Conservation (phyloP, 2,329 filamentous ascomycete genomes). For the Trichoderma sp. region DNA sequence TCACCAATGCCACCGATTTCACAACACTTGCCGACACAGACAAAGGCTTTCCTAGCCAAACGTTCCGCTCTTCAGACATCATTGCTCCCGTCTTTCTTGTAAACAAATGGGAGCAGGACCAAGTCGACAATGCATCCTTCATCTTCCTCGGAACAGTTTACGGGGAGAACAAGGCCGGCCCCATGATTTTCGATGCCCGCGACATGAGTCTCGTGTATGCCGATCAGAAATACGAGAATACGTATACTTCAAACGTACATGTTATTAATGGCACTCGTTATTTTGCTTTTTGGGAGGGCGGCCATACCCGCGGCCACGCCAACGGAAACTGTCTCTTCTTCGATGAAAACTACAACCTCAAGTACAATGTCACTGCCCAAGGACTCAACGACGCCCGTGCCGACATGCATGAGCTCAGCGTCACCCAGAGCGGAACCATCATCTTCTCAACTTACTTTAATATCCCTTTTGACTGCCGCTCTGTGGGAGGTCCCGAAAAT, state of each 20-base stretch:
- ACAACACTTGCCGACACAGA: background rate
- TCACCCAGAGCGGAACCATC: background rate
- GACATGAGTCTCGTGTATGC: constrained; percentile 5
- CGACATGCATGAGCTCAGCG: constrained; percentile 21
- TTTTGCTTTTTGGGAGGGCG: constrained; percentile 4
- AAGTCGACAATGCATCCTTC: background rate
- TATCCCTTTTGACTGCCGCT: background rate
- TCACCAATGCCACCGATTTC: background rate
- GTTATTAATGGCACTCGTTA: background rate
- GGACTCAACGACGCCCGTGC: constrained; percentile 33
- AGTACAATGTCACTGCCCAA: constrained; percentile 34
- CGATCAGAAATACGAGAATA: background rate
- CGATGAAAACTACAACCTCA: background rate
- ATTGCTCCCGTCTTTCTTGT: background rate
- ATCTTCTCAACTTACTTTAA: constrained; percentile 9
- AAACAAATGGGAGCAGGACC: background rate
- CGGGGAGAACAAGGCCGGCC: background rate
- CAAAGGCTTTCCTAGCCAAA: background rate
- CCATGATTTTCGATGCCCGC: constrained; percentile 1
- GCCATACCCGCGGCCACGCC: constrained; percentile 1
- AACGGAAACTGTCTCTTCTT: constrained; percentile 12
- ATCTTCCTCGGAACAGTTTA: constrained; percentile 3
- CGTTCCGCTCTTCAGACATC: background rate
- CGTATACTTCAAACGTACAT: background rate
- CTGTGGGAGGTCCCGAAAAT: background rate